A percentile compares a stretch with the other conserved stretches of the same genome.
Conservation (phyloP, 352 stramenopile species). For the Halophytophthora polymorphica region DNA sequence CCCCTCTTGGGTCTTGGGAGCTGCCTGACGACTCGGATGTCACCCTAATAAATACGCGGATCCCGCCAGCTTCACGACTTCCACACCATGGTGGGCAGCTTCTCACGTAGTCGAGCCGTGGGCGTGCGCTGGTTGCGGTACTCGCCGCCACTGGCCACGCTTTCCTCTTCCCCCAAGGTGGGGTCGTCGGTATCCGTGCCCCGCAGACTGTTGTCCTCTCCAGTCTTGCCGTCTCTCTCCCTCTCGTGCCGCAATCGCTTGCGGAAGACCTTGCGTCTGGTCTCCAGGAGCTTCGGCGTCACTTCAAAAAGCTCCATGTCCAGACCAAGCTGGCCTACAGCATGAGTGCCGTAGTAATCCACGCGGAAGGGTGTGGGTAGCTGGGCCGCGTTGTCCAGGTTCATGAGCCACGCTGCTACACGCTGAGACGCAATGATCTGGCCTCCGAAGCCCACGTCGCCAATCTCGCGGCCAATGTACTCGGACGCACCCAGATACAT, state of each 20-base stretch:
- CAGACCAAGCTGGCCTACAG: slow-evolving; percentile 45
- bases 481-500: slow-evolving; percentile 68
- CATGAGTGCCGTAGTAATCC: slow-evolving; percentile 49
- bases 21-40: too few relatives aligned
- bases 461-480: slow-evolving; percentile 57
- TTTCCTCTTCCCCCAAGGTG: slow-evolving; percentile 37
- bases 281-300: slow-evolving; percentile 52
- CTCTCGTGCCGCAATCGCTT: slow-evolving; percentile 34
- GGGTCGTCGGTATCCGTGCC: slow-evolving; percentile 30
- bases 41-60: slow-evolving; percentile 39
- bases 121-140: slow-evolving; percentile 41
- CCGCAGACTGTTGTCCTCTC: slow-evolving; percentile 20
- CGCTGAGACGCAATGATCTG: slow-evolving; percentile 71
- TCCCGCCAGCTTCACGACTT: slow-evolving; percentile 24
- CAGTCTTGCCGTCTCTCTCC: slow-evolving; percentile 22
- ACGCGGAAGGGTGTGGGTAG: slow-evolving; percentile 43
- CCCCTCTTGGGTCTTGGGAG: slow-evolving; percentile 10
- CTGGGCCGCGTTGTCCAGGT: slow-evolving; percentile 28
- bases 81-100: slow-evolving; percentile 35
- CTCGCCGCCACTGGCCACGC: slow-evolving; percentile 22
- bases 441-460: slow-evolving; percentile 59
- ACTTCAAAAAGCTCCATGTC: slow-evolving; percentile 63
- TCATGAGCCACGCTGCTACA: slow-evolving; percentile 46
- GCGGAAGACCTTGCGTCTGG: slow-evolving; percentile 48
- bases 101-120: slow-evolving; percentile 32